phyloP scores from a whole-genome alignment of 495 filamentous ascomycete genomes.

The Beverwykella pulmonaria region DNA sequence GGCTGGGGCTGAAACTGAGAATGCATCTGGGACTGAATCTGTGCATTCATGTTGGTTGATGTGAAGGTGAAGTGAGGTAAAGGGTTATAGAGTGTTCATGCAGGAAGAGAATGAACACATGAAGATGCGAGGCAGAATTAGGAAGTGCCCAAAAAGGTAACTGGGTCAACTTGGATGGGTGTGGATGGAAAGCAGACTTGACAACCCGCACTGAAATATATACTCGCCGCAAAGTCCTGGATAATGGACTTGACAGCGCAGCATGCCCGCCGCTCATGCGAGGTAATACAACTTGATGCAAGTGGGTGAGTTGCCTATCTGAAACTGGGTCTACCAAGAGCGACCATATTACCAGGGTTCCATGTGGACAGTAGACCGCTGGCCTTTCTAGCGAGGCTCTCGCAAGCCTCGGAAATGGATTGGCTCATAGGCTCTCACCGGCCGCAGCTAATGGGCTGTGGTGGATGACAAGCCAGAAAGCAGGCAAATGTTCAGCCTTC shows the following conservation, averaged over 20 bases:
- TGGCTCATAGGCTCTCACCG: slow-evolving; percentile 15
- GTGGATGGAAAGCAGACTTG: too few relatives aligned
- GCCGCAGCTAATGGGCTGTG: neutral
- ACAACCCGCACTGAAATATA: too few relatives aligned
- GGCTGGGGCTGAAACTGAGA: neutral
- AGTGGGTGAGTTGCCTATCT: too few relatives aligned
- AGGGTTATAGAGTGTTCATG: neutral
- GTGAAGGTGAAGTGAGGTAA: neutral
- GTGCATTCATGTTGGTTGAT: slow-evolving; percentile 2
- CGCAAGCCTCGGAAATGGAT: slow-evolving; percentile 12
- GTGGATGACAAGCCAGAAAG: neutral
- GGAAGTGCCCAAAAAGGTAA: too few relatives aligned
- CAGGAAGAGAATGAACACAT: neutral
- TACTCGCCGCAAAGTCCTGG: too few relatives aligned
- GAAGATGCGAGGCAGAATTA: neutral
- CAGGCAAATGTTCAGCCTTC: slow-evolving; percentile 8
- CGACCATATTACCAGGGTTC: too few relatives aligned
- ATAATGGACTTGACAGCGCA: too few relatives aligned
- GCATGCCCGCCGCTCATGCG: too few relatives aligned
- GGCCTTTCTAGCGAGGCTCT: neutral
- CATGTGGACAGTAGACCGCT: too few relatives aligned
- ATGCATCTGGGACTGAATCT: neutral
- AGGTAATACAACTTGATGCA: too few relatives aligned
- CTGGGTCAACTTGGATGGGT: too few relatives aligned
- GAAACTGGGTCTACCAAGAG: too few relatives aligned